Conservation (phyloP, 2,329 filamentous ascomycete species). For the Chrysoporthe austroafricana region DNA sequence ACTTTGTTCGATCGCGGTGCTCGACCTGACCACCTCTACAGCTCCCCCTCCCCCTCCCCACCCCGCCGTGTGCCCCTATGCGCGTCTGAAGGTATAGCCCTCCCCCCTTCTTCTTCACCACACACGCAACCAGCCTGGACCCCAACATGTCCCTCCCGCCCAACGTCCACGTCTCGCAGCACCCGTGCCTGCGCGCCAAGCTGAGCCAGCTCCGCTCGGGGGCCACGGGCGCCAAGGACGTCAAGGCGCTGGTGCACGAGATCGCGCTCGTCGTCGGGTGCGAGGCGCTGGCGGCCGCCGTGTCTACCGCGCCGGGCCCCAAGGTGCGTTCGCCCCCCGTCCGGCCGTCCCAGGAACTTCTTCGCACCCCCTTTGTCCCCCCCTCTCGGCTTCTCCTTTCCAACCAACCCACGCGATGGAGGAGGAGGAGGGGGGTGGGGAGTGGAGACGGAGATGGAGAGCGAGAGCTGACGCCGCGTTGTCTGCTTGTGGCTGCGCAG, state of each 20-base stretch:
- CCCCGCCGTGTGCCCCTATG: background rate
- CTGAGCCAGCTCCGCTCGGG: conserved; percentile 85
- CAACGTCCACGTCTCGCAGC: conserved; percentile 77
- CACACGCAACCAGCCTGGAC: background rate
- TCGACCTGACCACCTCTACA: background rate
- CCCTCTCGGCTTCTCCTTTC: no score
- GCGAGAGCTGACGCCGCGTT: background rate
- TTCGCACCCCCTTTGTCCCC: no score
- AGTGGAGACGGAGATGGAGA: background rate
- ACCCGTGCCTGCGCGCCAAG: conserved; percentile 87
- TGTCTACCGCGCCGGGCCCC: conserved; percentile 61
- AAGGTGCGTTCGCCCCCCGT: conserved; percentile 56
- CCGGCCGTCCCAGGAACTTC: conserved; percentile 13
- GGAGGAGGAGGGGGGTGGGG: background rate
- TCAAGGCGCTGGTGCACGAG: conserved; percentile 82
- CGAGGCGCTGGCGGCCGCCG: conserved; percentile 72
- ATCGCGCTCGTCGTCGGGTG: conserved; percentile 81
- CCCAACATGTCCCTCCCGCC: conserved; percentile 48
- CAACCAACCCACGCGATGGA: background rate
- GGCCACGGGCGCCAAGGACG: conserved; percentile 71
- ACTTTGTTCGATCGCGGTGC: background rate
- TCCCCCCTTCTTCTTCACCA: background rate
- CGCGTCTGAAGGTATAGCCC: no score
- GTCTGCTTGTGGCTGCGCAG: conserved; percentile 45
- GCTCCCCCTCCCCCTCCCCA: background rate